A percentile compares a stretch with the other conserved stretches of the same genome.
phyloP scores from a whole-genome alignment of 1,284 basidiomycete species.

The Termitomyces sp. region DNA sequence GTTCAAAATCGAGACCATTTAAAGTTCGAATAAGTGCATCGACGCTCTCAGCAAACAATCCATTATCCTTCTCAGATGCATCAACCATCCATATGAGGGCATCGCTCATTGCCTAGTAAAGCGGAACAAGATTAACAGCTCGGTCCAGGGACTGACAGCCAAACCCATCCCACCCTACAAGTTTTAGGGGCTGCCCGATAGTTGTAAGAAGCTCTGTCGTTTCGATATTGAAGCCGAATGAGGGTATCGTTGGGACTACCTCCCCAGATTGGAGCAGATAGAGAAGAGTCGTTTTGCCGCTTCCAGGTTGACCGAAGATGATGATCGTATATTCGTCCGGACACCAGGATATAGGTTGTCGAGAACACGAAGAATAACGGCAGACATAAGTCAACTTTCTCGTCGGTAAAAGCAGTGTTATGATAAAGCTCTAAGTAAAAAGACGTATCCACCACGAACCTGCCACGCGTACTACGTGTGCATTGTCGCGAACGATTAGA shows the following conservation, averaged over 20 bases:
- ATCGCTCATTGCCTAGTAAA: slow-evolving; percentile 15
- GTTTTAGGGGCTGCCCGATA: slow-evolving; percentile 17
- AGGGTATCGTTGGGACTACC: slow-evolving; percentile 31
- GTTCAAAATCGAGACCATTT: not conserved
- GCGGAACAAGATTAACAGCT: slow-evolving; percentile 14
- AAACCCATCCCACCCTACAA: slow-evolving; percentile 30
- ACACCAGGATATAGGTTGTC: slow-evolving; percentile 22
- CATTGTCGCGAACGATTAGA: no score
- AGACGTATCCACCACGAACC: no score
- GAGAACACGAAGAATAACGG: slow-evolving; percentile 24
- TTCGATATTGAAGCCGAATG: slow-evolving; percentile 36
- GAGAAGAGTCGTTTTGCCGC: slow-evolving; percentile 38
- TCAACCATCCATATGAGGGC: slow-evolving; percentile 32
- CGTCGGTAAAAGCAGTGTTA: not conserved
- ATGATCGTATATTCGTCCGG: slow-evolving; percentile 15
- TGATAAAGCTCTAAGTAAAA: no score
- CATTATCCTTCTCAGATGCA: slow-evolving; percentile 13
- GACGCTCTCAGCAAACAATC: slow-evolving; percentile 22
- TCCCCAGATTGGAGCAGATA: no score
- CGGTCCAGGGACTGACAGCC: slow-evolving; percentile 22
- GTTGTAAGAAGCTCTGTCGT: slow-evolving; percentile 21
- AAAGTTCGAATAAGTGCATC: slow-evolving; percentile 19
- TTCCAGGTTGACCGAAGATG: slow-evolving; percentile 28
- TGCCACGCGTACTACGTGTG: no score
- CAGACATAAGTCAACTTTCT: slow-evolving; percentile 15